Evolutionary conservation across 768 basidiomycete genomes (phyloP), one percentile per base, ranked within the genome.

Genomic region (Tylopilus vinaceipallidus): DNA sequence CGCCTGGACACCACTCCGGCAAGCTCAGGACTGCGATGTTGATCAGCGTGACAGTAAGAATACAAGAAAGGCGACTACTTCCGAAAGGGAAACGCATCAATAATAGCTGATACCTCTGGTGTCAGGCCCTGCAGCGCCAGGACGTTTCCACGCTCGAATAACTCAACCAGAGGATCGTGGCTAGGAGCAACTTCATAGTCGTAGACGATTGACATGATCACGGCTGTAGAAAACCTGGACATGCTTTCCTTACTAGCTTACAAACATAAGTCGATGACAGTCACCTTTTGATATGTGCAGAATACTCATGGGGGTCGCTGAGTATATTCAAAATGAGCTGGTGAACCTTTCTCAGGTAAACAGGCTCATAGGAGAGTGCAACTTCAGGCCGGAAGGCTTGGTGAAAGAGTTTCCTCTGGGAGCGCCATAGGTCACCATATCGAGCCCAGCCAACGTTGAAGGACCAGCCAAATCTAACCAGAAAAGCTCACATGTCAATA

Each of bases 121-220:
- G 53, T 55, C 3, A 59, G 27, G 8, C 23, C 17, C 37, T 41
- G 47, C 27, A 64, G 7, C 0, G 56, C 49, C n/a, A 63, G 17
- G 8, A 17, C 6, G 5, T 67, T 33, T 4, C 72, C 72, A 11
- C 62, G 56, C 32, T 75, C 68, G 4, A 73, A 68, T 4, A 75
- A 52, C 9, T 68, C 52, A 12, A 76, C 66, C 49, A 73, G 70
- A 24, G 63, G 59, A 39, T 75, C 75, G 1, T 68, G 66, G 33
- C 62, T 52, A 6, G 69, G 60, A 10, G 65, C 65, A 9, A 74
- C 63, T 5, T 68, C 55, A 16, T 68, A 62, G n/a, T 74, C 76
- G 36, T 78, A 78, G 11, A 71, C 64, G 14, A 76, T 61, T 16
- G 69, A 65, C 47, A 77, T 58, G 32, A 75, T 63, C 1, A 73